Evolutionary conservation across 1,284 basidiomycete genomes (phyloP).

Genomic region (Sparassis latifolia): DNA sequence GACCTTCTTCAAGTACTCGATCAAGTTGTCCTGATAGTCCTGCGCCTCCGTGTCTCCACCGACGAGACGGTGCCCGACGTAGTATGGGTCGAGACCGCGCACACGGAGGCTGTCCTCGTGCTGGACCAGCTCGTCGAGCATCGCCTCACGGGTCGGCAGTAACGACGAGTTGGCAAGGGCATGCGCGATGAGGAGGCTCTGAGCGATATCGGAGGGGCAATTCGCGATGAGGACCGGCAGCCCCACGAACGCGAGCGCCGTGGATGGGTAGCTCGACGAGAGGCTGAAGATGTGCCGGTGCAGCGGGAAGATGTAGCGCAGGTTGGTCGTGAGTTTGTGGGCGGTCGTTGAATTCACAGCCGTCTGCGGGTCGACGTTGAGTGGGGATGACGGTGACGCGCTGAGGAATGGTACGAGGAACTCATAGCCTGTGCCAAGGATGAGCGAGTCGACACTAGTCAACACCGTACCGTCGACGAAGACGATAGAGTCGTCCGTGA

Average conservation of each 20-base stretch:
- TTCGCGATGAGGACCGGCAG: slow-evolving; percentile 39
- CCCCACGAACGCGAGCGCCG: slow-evolving; percentile 49
- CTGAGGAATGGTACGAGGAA: slow-evolving; percentile 45
- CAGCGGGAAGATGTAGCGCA: slow-evolving; percentile 48
- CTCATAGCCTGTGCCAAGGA: slow-evolving; percentile 52
- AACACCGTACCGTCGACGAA: slow-evolving; percentile 39
- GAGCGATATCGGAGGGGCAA: slow-evolving; percentile 45
- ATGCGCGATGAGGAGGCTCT: slow-evolving; percentile 40
- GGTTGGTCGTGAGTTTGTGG: slow-evolving; percentile 36
- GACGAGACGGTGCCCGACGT: slow-evolving; percentile 41
- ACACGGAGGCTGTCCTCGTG: slow-evolving; percentile 33
- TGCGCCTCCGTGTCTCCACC: slow-evolving; percentile 29
- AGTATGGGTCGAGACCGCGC: slow-evolving; percentile 41
- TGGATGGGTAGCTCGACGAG: slow-evolving; percentile 37
- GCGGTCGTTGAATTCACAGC: slow-evolving; percentile 21
- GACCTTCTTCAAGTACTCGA: slow-evolving; percentile 36
- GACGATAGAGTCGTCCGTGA: slow-evolving; percentile 36
- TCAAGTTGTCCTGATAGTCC: slow-evolving; percentile 43
- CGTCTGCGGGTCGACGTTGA: slow-evolving; percentile 15
- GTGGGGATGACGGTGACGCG: slow-evolving; percentile 22
- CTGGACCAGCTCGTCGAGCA: slow-evolving; percentile 34
- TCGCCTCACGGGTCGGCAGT: slow-evolving; percentile 32
- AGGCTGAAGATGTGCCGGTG: slow-evolving; percentile 48
- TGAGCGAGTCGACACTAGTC: slow-evolving; percentile 37
- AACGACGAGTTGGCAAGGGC: slow-evolving; percentile 36